Base-by-base conservation (phyloP, 805 yeast genomes). In the Candida tibetensis region DNA sequence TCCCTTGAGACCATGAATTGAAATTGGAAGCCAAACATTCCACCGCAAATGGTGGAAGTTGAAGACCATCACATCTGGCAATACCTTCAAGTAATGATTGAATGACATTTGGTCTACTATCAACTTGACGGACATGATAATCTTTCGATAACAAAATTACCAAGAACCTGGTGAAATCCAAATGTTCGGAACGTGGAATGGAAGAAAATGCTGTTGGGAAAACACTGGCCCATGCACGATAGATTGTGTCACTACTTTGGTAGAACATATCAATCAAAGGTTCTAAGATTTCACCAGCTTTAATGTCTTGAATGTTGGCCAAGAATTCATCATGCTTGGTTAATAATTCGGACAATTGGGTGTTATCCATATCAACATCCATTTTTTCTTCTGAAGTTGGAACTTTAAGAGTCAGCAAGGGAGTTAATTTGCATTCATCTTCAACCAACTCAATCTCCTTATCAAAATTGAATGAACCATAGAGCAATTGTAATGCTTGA, bases 21-120 rank as follows among this genome's bases (percentile, higher is more conserved):
- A 84, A 93, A 40, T 90, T 84, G 39, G 81, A 72, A 4, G 96
- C 96, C 23, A 93, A 66, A 49, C 88, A 89, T 57, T 90, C 93
- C 25, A 90, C 81, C 29, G 95, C 72, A 60, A 91, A 96, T 2
- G 99, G 98, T 2, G 99, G 99, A 14, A 95, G 64, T 45, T 85
- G 95, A 7, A 88, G 58, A 7, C 72, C 79, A 7, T 81, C 78
- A 45, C 95, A 81, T 43, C 71, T 66, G 1, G 90, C 80, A n/a
- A 87, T 75, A 28, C 95, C 96, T 47, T 83, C 95, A 30, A 95
- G 64, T 46, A 93, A 62, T 2, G 93, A 81, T 45, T 85, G 87
- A 7, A 95, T 76, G 2, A 89, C 95, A 55, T 93, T 93, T 1
- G 95, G 95, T 36, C 90, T 76, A 33, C 79, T 74, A 43, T 87